Evolutionary conservation across 208 protist species (phyloP).

Genomic region (Acanthamoeba divionensis): DNA sequence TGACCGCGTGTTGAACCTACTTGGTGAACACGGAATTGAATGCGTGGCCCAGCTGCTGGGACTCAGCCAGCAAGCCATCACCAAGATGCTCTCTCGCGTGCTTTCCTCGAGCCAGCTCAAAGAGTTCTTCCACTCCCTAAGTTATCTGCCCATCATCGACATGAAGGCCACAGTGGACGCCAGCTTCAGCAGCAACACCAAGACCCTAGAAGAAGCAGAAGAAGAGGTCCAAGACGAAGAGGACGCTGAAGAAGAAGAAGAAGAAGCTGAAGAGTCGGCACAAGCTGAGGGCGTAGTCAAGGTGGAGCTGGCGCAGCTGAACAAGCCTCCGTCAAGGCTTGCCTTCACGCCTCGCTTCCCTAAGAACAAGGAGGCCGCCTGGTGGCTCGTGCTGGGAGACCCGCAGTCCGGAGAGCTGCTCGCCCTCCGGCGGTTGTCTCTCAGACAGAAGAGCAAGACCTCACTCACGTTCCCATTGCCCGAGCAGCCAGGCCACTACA

Average conservation of each 20-base stretch:
- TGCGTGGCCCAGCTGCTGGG: slow-evolving; percentile 57
- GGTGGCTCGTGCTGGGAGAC: slow-evolving; percentile 43
- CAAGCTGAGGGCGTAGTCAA: neutral
- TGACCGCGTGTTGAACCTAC: neutral
- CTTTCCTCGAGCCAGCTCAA: neutral
- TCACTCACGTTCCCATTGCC: neutral
- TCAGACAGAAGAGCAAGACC: neutral
- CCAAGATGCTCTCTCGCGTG: neutral
- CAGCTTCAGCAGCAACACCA: neutral
- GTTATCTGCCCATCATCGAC: slow-evolving; percentile 34
- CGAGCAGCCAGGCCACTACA: neutral
- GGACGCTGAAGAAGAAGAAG: neutral
- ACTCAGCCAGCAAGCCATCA: neutral
- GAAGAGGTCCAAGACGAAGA: neutral
- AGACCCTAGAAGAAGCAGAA: neutral
- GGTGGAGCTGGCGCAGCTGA: slow-evolving; percentile 13
- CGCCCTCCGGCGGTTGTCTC: slow-evolving; percentile 22
- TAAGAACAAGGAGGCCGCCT: slow-evolving; percentile 50
- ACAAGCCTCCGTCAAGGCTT: neutral
- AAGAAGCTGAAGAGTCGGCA: neutral
- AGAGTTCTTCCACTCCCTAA: neutral
- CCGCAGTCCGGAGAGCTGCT: slow-evolving; percentile 8
- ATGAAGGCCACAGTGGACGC: neutral
- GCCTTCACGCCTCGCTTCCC: slow-evolving; percentile 47
- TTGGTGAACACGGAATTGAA: neutral